Evolutionary conservation across 805 yeast genomes (phyloP), one percentile per base, ranked within the genome.

Genomic region (Nematodospora valgi): DNA sequence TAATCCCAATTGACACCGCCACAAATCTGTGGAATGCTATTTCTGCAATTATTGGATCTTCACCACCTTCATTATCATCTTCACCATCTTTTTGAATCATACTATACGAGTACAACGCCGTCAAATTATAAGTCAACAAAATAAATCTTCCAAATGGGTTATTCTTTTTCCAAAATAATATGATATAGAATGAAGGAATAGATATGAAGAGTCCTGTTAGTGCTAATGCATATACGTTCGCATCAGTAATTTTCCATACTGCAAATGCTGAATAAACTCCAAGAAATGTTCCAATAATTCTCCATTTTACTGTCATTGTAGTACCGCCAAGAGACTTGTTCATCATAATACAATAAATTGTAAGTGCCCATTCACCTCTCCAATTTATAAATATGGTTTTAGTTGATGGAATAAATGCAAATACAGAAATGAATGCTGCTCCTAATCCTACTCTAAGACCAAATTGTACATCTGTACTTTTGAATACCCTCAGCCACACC

Each of bases 271-370:
- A 46, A 8, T 65, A 41, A 1, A 89, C 84, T 0, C 95, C 95
- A 5, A 82, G 34, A 39, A 78, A 74, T 0, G 95, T 86, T 0
- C 95, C 95, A 17, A 80, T 41, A 37, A 86, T 67, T 47, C 85
- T 63, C 83, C 84, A 80, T 45, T 79, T 78, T 4, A 78, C 80
- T 0, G 93, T 82, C 78, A 80, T 76, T 8, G 85, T 74, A 0
- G 95, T 86, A 0, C 94, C 94, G 7, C 95, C 95, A 4, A 85
- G 62, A 1, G 89, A 81, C 48, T 84, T 84, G 47, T 82, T 83
- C 91, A 86, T 85, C 64, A 86, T 83, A 37, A 86, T 81, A 47
- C 86, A 79, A 46, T 78, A 86, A 0, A 88, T 80, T n/a, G 83
- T 84, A 24, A 86, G 58, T 0, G 87, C 80, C 95, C 95, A 86